Evolutionary conservation across 2,329 filamentous ascomycete species (phyloP).

Genomic region (Colletotrichum tropicale): DNA sequence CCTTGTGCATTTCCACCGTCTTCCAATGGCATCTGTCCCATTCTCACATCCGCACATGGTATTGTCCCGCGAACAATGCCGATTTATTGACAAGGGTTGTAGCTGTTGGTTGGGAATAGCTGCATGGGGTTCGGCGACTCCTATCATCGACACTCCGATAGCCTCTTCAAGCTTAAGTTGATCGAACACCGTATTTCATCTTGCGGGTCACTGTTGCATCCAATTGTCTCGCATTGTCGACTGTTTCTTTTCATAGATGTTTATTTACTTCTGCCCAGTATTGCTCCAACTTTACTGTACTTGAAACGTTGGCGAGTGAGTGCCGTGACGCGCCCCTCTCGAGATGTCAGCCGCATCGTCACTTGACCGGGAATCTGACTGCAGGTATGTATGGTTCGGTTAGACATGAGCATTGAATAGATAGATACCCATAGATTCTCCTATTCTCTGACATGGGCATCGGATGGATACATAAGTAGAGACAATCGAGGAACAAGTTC

Average conservation of each 20-base stretch:
- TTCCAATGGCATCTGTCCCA: slow-evolving; percentile 38
- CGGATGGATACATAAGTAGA: neutral
- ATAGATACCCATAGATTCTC: neutral
- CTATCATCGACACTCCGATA: neutral
- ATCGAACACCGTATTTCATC: neutral
- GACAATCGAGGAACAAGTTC: neutral
- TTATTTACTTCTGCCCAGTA: neutral
- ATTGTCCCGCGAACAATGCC: neutral
- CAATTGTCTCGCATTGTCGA: neutral
- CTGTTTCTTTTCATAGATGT: neutral
- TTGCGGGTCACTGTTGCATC: neutral
- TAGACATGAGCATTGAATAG: neutral
- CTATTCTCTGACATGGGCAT: neutral
- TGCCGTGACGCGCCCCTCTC: neutral
- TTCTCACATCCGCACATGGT: slow-evolving; percentile 20
- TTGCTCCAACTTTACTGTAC: neutral
- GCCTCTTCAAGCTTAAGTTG: neutral
- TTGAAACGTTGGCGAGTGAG: neutral
- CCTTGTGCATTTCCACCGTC: slow-evolving; percentile 35
- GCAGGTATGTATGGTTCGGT: neutral
- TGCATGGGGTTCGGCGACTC: neutral
- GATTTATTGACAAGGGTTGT: neutral
- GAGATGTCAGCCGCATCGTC: neutral
- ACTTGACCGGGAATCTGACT: neutral
- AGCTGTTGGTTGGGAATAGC: neutral